Evolutionary conservation across 352 stramenopile species (phyloP), one percentile per base, ranked within the genome.

Genomic region (Aphanomyces invadans): DNA sequence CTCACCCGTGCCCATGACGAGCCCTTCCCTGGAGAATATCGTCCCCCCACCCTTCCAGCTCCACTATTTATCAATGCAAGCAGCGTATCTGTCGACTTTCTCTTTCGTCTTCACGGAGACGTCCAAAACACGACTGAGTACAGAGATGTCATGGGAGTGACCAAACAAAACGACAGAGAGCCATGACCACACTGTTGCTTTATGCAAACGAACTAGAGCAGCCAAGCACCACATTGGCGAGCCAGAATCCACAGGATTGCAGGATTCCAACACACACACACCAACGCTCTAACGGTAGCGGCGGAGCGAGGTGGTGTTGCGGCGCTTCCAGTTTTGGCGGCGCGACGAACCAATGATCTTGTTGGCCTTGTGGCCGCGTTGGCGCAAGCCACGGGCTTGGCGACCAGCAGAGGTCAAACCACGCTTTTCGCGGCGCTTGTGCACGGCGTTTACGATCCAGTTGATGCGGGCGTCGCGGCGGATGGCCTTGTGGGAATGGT

Each of bases 401-500:
- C 96, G 90, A 76, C 97, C 97, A 49, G 97, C 96, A 65, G 91
- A 98, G 33, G 97, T 99, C 70, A 99, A 96, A 45, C 97, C 97
- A 86, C 97, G 94, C 75, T 94, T 89, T 85, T 99, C 97, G 69
- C 97, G 89, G 84, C 98, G 96, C 92, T 99, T 99, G 87, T 99
- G 96, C 66, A 98, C 94, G 65, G 96, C 87, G 80, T 98, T 98
- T 70, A 85, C 88, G 86, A 99, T 99, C 97, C 97, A 99, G 87
- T 99, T 99, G 82, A 99, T 99, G 75, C 95, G 95, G 55, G 97
- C 86, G 80, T 99, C 97, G 71, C 98, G 98, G 76, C 97, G 92
- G 84, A 99, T 99, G 67, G 88, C 90, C 74, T 90, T 93, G 88
- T 99, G 97, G 72, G 83, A 89, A 72, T 98, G 95, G 87, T 99